Evolutionary conservation across 352 stramenopile genomes (phyloP), one percentile per base, ranked within the genome.

Genomic region (Phytophthora tubulina): DNA sequence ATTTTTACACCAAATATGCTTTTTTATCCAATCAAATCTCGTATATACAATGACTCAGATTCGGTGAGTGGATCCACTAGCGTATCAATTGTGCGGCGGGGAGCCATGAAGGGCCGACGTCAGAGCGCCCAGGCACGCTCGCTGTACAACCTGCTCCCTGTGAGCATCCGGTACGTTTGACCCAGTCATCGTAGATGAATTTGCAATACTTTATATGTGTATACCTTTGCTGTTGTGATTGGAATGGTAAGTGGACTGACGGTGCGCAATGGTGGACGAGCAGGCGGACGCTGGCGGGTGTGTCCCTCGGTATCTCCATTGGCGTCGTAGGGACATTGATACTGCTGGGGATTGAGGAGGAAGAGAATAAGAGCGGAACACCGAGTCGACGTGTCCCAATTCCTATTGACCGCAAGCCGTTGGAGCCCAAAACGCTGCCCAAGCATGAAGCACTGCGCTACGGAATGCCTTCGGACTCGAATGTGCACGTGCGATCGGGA

Each of bases 381-480:
- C 33, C 42, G n/a, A 62, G 15, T 55, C 39, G 45, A 64, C 61
- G 59, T 8, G 30, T 66, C 11, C 55, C 49, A 31, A 64, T 72
- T 30, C 54, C 66, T 36, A 62, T 51, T 38, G 52, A 75, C 9
- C 62, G 44, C 15, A 76, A 54, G 10, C 17, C 45, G 3, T 56
- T 50, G 39, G 63, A 70, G 42, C 57, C 41, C 11, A 63, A 76
- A 5, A 51, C 51, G 21, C 36, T 80, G 21, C 69, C 68, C 8
- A 68, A 63, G n/a, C 89, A 96, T 39, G 82, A 91, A 72, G 87
- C 89, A 33, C 70, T 94, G 51, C 87, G 84, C 9, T 96, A 93
- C 46, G 89, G 89, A 35, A 76, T 75, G 2, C 89, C 89, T 4
- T 96, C 89, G 3, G 72, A 76, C 48, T 67, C 69, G 27, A 95